Percentiles rank a stretch among this genome's conserved stretches.
These are phyloP conservation scores for Mrakia frigida DNA, from an alignment of 768 basidiomycete species.

Conservation along the genomic window DNA sequence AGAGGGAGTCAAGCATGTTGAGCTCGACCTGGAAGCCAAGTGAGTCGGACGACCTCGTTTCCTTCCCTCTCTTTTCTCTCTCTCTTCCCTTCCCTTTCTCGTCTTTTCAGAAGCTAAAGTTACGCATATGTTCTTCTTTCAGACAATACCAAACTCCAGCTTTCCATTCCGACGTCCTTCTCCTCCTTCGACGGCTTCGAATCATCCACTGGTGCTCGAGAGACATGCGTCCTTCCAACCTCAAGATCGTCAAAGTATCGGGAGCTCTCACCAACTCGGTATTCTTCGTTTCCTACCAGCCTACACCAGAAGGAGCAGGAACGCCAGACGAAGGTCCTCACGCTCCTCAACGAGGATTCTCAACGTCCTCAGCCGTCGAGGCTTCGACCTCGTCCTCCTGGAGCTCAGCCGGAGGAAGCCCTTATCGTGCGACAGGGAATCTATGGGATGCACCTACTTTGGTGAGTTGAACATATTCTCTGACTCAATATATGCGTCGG, in stretches of 20 bases:
- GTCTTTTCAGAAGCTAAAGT: constrained; percentile 7
- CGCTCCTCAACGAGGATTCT: constrained; percentile 6
- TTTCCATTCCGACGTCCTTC: constrained; percentile 12
- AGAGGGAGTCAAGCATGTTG: constrained; percentile 39
- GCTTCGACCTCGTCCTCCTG: neutral
- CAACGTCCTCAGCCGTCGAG: neutral
- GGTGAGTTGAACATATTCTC: neutral
- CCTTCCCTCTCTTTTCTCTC: constrained; percentile 34
- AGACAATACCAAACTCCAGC: constrained; percentile 13
- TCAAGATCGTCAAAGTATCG: constrained; percentile 73
- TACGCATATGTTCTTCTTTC: neutral
- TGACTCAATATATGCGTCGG: neutral
- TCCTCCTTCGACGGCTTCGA: constrained; percentile 23
- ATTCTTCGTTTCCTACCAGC: constrained; percentile 79
- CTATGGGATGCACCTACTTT: constrained; percentile 23
- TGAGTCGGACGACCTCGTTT: constrained; percentile 29
- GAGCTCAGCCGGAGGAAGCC: constrained; percentile 6
- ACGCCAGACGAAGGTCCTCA: neutral
- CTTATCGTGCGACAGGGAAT: constrained; percentile 1
- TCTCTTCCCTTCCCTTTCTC: neutral
- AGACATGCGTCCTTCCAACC: constrained; percentile 38
- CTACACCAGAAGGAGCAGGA: constrained; percentile 4
- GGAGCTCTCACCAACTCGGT: constrained; percentile 94
- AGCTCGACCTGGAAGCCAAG: constrained; percentile 39
- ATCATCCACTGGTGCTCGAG: constrained; percentile 43